Evolutionary conservation across 257 asterid species (phyloP).

Genomic region (Schizonepeta tenuifolia): DNA sequence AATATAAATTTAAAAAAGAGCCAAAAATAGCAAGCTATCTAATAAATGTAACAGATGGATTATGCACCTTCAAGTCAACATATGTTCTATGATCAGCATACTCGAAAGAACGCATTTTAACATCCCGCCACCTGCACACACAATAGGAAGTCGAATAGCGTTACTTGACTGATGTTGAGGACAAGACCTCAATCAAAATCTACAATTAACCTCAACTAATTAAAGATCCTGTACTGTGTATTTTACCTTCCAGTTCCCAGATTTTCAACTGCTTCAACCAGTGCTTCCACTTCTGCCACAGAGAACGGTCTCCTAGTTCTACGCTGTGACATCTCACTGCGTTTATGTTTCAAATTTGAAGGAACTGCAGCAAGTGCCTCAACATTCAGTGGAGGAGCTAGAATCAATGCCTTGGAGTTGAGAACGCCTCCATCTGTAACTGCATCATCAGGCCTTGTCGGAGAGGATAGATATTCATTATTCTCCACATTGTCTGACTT

Average conservation of each 20-base stretch:
- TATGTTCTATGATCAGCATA: slow-evolving; percentile 92
- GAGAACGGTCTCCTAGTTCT: slow-evolving; percentile 94
- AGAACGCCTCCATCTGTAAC: slow-evolving; percentile 39
- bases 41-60: not conserved
- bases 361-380: slow-evolving; percentile 73
- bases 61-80: slow-evolving; percentile 87
- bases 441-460: slow-evolving; percentile 39
- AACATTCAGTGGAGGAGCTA: slow-evolving; percentile 38
- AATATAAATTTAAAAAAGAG: not conserved
- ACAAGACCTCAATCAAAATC: not conserved
- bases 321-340: slow-evolving; percentile 77
- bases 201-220: not conserved
- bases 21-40: slow-evolving; percentile 3
- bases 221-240: not conserved
- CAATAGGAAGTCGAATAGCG: not conserved
- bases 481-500: slow-evolving; percentile 41
- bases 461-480: slow-evolving; percentile 38
- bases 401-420: slow-evolving; percentile 66
- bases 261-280: slow-evolving; percentile 91
- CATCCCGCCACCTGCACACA: slow-evolving; percentile 92
- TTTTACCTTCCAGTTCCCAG: slow-evolving; percentile 93
- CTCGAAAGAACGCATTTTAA: slow-evolving; percentile 88
- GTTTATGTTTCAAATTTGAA: slow-evolving; percentile 57
- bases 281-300: slow-evolving; percentile 89
- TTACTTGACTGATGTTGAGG: slow-evolving; percentile 8